Evolutionary conservation across 2,329 filamentous ascomycete genomes (phyloP), one percentile per base, ranked within the genome.

Genomic region (Triangularia setosa): DNA sequence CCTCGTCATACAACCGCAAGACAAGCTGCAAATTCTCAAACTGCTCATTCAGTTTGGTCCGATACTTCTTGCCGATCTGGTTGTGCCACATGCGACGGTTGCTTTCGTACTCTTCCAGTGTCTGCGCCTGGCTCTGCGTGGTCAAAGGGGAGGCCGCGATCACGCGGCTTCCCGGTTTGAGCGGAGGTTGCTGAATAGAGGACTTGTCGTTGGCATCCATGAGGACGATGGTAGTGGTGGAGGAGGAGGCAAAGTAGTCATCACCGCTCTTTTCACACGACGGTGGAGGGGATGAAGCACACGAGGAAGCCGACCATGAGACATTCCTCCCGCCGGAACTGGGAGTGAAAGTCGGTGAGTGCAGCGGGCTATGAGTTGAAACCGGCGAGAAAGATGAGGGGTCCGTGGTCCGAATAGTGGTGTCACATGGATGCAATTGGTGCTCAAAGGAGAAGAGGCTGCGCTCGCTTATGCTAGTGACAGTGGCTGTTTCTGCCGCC

Each of bases 21-120:
- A 66, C 63, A 4, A 58, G 62, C 33, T 69, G 63, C 56, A 71
- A 30, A 4, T 27, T 48, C 40, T 68, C 68, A 35, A 69, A 71
- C 21, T 68, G 52, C 25, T 63, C 59, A 28, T 60, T 68, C 1
- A 70, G 65, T 55, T 69, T 69, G 63, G 65, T 66, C 16, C 69
- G 67, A 52, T 71, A 70, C 25, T 66, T 65, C 28, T 66, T 69
- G 23, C 69, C 68, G 60, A 70, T 68, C 60, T 56, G 57, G 66
- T 71, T 69, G 53, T 69, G 67, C 33, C 66, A 62, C 14, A 67
- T 44, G 7, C 67, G 67, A 2, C 62, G 12, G 23, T 53, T 44
- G 3, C n/a, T 21, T 35, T 60, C 23, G 55, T 64, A 61, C 28
- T 28, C 58, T 11, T 60, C 52, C 16, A 58, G 27, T 8, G 57